Base-by-base conservation (phyloP, 441 rosid genomes). In the Populus hybrid region DNA sequence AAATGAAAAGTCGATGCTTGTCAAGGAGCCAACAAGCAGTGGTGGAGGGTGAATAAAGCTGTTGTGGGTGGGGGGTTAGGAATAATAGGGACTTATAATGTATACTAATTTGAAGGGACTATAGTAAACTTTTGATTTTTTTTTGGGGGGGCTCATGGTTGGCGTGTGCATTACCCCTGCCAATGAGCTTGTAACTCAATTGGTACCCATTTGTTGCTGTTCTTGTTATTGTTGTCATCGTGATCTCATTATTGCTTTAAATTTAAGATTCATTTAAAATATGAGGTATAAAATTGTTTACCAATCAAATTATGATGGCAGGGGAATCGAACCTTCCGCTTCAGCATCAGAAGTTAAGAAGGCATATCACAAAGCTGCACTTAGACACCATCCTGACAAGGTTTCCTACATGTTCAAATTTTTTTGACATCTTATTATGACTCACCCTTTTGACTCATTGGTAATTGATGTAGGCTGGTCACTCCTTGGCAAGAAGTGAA, bases 361-460 rank as follows among this genome's bases (percentile, higher is more conserved):
- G 86, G 99, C 98, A 2, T 95, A 94, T 86, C 86, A 94, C 81
- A 95, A 89, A 88, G 97, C 97, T 74, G 99, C 99, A 74, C 93
- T 95, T 66, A 84, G 93, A 82, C 95, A 95, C 82, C 99, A 95
- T 85, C 99, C 99, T 30, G 99, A 95, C 86, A 95, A 95, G 98
- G 99, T 93, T 78, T 82, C 71, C 70, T 74, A 20, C 71, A 20
- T 75, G 74, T 65, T 63, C 72, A 78, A 71, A 36, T 70, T 38
- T 30, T 40, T 4, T 38, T 66, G 6, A 14, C 14, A 28, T 75
- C 38, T 64, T 36, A 34, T 23, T 75, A 10, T 36, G 35, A 64
- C 64, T 64, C 12, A 12, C 50, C 20, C 23, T 20, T 68, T 72
- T 84, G 74, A 81, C 73, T 67, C 78, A 34, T 59, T 77, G 73